Evolutionary conservation across 192 early-diverging fungal species (phyloP).

Genomic region (Funneliformis mosseae): DNA sequence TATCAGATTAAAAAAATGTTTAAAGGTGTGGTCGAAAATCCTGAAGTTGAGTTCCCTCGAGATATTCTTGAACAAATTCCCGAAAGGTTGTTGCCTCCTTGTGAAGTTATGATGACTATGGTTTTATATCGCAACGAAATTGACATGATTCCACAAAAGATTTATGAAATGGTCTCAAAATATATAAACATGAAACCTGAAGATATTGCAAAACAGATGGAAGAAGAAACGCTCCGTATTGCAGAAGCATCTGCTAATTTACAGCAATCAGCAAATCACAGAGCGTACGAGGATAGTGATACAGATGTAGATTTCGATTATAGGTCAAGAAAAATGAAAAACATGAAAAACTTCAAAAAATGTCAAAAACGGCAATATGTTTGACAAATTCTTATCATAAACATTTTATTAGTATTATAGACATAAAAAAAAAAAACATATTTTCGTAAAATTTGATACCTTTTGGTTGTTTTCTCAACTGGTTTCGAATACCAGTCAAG

Average conservation of each 20-base stretch:
- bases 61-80: slow-evolving; percentile 4
- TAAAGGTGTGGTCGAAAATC: neutral
- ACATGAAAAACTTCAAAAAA: too few relatives aligned
- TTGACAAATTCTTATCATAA: too few relatives aligned
- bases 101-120: slow-evolving; percentile 37
- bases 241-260: neutral
- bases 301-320: neutral
- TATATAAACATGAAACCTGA: neutral
- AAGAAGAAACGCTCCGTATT: too few relatives aligned
- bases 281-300: neutral
- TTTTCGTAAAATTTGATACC: too few relatives aligned
- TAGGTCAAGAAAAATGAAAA: too few relatives aligned
- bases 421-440: too few relatives aligned
- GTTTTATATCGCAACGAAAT: slow-evolving; percentile 48
- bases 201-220: too few relatives aligned
- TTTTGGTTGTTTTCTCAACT: too few relatives aligned
- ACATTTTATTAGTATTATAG: too few relatives aligned
- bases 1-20: slow-evolving; percentile 61
- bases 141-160: slow-evolving; percentile 30
- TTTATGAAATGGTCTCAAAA: slow-evolving; percentile 31
- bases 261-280: neutral
- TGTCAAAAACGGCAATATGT: too few relatives aligned
- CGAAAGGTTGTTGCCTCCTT: slow-evolving; percentile 6
- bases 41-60: neutral
- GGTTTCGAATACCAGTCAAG: too few relatives aligned